These are phyloP conservation scores for Nannochloris sp. DNA, from an alignment of 139 green algal species.

Conservation along the genomic window DNA sequence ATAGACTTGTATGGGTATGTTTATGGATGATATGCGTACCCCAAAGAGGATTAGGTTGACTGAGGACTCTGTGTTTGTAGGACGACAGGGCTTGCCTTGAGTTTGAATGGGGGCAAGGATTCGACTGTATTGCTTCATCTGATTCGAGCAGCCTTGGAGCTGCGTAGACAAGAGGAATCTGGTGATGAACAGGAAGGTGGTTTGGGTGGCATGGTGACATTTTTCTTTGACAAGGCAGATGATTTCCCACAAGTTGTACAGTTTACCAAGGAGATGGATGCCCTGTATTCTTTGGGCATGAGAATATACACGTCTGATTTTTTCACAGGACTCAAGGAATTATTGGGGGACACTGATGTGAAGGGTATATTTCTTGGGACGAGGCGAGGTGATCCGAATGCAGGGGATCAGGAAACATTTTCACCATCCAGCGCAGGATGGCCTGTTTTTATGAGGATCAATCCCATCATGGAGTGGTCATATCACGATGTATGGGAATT, in stretches of 20 bases:
- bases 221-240: slow-evolving; percentile 61
- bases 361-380: slow-evolving; percentile 75
- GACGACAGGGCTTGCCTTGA: slow-evolving; percentile 57
- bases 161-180: neutral
- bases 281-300: slow-evolving; percentile 47
- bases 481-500: slow-evolving; percentile 92
- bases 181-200: slow-evolving; percentile 7
- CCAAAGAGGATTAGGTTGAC: no score
- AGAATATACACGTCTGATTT: slow-evolving; percentile 60
- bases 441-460: slow-evolving; percentile 96
- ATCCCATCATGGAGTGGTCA: slow-evolving; percentile 89
- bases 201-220: slow-evolving; percentile 53
- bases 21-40: neutral
- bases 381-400: slow-evolving; percentile 78
- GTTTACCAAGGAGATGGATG: slow-evolving; percentile 32
- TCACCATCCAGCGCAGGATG: slow-evolving; percentile 74
- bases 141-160: slow-evolving; percentile 38
- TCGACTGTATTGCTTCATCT: slow-evolving; percentile 87
- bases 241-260: slow-evolving; percentile 68
- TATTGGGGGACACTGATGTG: slow-evolving; percentile 36
- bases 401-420: slow-evolving; percentile 72
- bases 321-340: slow-evolving; percentile 49
- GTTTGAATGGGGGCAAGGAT: slow-evolving; percentile 93
- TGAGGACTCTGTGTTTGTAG: slow-evolving; percentile 19
- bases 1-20: slow-evolving; percentile 28